phyloP scores from a whole-genome alignment of 768 basidiomycete genomes.

The Boletus rubroflammeus region DNA sequence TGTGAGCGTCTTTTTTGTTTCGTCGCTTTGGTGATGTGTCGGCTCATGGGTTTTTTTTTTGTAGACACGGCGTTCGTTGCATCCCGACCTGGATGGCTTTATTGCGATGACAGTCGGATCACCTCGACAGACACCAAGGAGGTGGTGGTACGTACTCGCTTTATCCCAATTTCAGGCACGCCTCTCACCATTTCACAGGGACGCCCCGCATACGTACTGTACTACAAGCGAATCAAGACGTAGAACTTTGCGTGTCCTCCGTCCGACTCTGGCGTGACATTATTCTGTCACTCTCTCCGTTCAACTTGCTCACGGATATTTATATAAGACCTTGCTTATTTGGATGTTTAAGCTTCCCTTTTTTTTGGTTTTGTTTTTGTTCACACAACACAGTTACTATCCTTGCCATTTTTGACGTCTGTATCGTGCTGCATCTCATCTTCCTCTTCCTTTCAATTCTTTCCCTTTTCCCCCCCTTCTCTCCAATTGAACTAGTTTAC shows the following conservation, averaged over 20 bases:
- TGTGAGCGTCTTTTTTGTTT: constrained; percentile 53
- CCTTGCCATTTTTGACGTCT: constrained; percentile 5
- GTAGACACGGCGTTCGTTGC: constrained; percentile 91
- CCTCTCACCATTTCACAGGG: constrained; percentile 41
- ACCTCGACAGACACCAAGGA: constrained; percentile 69
- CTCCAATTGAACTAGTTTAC: constrained; percentile 23
- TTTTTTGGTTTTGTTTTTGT: not conserved
- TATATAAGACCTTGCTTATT: constrained; percentile 28
- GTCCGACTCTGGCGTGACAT: not conserved
- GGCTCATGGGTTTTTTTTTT: not conserved
- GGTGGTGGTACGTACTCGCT: constrained; percentile 63
- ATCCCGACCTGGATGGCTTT: constrained; percentile 84
- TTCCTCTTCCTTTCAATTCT: not conserved
- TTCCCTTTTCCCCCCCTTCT: not conserved
- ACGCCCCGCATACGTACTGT: constrained; percentile 73
- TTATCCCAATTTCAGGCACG: not conserved
- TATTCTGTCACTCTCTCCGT: not conserved
- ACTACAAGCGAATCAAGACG: constrained; percentile 60
- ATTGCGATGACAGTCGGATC: constrained; percentile 92
- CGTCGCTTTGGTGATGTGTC: not conserved
- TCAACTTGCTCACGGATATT: constrained; percentile 12
- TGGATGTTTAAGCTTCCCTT: constrained; percentile 16
- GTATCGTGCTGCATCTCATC: constrained; percentile 23
- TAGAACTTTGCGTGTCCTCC: constrained; percentile 9
- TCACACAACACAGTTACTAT: constrained; percentile 16